These are phyloP conservation scores for Solanum arcanum DNA, from an alignment of 257 asterid genomes.

Conservation along the genomic window DNA sequence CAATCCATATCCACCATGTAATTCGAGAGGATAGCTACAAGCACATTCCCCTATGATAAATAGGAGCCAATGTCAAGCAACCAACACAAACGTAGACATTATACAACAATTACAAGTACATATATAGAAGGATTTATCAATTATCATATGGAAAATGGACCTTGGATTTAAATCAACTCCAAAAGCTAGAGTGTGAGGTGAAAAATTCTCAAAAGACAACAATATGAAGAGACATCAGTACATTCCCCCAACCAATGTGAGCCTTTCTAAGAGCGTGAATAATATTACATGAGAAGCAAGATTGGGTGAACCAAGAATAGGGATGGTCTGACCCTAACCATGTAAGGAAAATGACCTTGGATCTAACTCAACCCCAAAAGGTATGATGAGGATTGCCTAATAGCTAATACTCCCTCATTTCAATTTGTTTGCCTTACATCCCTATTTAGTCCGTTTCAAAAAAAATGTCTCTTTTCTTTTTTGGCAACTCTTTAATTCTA, in stretches of 20 bases:
- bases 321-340: background rate
- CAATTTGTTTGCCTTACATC: background rate
- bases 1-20: conserved; percentile 97
- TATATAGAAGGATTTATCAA: background rate
- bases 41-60: conserved; percentile 59
- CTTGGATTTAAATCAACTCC: background rate
- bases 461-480: background rate
- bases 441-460: background rate
- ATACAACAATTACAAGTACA: background rate
- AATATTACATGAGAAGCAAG: background rate
- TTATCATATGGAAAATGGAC: background rate
- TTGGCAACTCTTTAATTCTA: background rate
- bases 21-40: conserved; percentile 71
- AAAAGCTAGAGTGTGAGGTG: background rate
- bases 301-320: background rate
- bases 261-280: background rate
- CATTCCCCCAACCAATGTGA: background rate
- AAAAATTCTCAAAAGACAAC: background rate
- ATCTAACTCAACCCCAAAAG: background rate
- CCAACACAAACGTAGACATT: background rate
- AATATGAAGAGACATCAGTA: background rate
- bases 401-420: background rate
- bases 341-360: background rate
- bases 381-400: background rate
- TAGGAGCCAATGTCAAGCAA: background rate